These are phyloP conservation scores for Serendipita sp. DNA, from an alignment of 768 basidiomycete species.

Conservation along the genomic window DNA sequence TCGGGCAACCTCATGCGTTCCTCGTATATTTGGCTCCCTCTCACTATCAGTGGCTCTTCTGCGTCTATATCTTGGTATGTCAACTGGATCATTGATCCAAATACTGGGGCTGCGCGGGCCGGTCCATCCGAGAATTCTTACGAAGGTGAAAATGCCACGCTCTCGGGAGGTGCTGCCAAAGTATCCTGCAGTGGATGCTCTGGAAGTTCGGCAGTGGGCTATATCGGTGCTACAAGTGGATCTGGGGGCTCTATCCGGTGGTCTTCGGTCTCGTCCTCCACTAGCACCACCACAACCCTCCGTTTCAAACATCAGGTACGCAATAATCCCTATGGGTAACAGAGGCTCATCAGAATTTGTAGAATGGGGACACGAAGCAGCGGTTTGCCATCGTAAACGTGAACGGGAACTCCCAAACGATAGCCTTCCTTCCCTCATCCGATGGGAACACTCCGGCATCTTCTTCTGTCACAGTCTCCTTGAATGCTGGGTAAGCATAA, in stretches of 20 bases:
- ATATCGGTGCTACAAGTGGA: neutral
- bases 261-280: neutral
- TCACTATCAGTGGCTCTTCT: constrained; percentile 9
- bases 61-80: constrained; percentile 9
- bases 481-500: constrained; percentile 7
- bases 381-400: constrained; percentile 8
- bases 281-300: constrained; percentile 5
- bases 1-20: constrained; percentile 9
- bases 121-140: constrained; percentile 9
- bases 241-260: neutral
- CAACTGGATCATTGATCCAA: constrained; percentile 10
- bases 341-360: neutral
- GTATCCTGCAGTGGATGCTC: constrained; percentile 9
- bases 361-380: constrained; percentile 8
- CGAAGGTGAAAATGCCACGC: constrained; percentile 7
- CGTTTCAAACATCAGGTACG: constrained; percentile 9
- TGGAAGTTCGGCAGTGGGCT: constrained; percentile 6
- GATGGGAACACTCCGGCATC: constrained; percentile 10
- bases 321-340: neutral
- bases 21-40: constrained; percentile 10
- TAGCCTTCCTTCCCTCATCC: constrained; percentile 9
- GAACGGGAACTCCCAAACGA: constrained; percentile 7
- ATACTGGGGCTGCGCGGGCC: neutral
- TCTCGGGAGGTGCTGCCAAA: constrained; percentile 4
- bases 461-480: constrained; percentile 6